These are phyloP conservation scores for Aspergillus tubingensis DNA, from an alignment of 2,329 filamentous ascomycete genomes.

Conservation along the genomic window DNA sequence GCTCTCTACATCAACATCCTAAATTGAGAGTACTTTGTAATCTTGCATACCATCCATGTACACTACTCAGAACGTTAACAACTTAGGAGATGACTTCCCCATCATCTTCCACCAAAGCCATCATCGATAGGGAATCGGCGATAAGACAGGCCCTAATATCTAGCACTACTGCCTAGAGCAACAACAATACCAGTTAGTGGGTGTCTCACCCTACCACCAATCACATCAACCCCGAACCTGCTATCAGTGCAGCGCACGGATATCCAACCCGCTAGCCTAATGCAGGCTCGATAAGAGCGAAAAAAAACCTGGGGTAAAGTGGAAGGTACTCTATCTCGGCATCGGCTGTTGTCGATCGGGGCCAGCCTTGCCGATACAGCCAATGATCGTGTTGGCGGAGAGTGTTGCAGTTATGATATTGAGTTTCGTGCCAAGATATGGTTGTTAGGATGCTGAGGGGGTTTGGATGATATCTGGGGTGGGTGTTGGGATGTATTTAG, in stretches of 20 bases:
- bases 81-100: too few relatives aligned
- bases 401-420: neutral
- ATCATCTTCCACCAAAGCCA: too few relatives aligned
- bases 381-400: constrained; percentile 13
- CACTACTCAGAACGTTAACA: too few relatives aligned
- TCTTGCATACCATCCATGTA: too few relatives aligned
- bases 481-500: neutral
- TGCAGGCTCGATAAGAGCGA: neutral
- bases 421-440: neutral
- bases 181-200: too few relatives aligned
- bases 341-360: neutral
- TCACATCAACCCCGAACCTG: neutral
- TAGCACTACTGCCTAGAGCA: neutral
- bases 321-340: neutral
- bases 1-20: too few relatives aligned
- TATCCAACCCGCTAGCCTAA: neutral
- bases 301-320: neutral
- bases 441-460: neutral
- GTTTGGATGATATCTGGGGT: neutral
- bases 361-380: constrained; percentile 24
- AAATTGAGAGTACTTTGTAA: too few relatives aligned
- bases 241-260: neutral
- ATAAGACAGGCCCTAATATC: neutral
- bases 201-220: neutral
- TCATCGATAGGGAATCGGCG: too few relatives aligned